Evolutionary conservation across 2,329 filamentous ascomycete species (phyloP), one percentile per base, ranked within the genome.

Genomic region (Aureobasidium sp.): DNA sequence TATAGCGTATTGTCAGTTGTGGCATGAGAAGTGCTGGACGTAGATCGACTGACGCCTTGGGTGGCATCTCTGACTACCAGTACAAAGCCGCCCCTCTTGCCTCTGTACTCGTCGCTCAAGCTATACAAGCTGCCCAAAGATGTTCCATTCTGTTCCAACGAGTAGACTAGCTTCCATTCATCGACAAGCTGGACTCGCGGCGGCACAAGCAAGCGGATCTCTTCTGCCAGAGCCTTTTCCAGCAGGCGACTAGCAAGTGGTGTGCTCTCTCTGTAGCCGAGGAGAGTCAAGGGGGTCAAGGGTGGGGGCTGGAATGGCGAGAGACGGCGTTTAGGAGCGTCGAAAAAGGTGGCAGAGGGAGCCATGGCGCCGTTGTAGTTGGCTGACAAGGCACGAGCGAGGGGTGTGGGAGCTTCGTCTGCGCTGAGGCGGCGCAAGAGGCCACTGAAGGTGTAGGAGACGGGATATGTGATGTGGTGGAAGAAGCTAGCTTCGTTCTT

Each of bases 271-370:
- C 80, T 79, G 74, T 87, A 90, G 41, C 89, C 89, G 25, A 79
- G 76, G 39, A 97, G 81, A 5, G 82, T 79, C 25, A 97, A 77
- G 0, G 93, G 90, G 62, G 93, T 92, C 55, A 97, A 83, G 0
- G 92, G 92, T 12, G 93, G 93, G 1, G 91, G 91, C 67, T 91
- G 88, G 73, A 96, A 91, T 1, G 91, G 91, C 14, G 88, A 91
- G 7, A 84, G 82, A 59, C 83, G 85, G 66, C 89, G 84, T 62
- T 79, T 77, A 62, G 82, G 64, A 65, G 84, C 82, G 27, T 79
- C 80, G 73, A 85, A 89, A 65, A 87, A 81, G 58, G 82, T 81
- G n/a, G 64, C 65, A 6, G 67, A 68, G 17, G 68, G 67, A 25
- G 64, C 68, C 71, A 74, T 73, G 55, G 69, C 69, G 65, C 72